Evolutionary conservation across 2,329 filamentous ascomycete genomes (phyloP), one percentile per base, ranked within the genome.

Genomic region (Aspergillus sp.): DNA sequence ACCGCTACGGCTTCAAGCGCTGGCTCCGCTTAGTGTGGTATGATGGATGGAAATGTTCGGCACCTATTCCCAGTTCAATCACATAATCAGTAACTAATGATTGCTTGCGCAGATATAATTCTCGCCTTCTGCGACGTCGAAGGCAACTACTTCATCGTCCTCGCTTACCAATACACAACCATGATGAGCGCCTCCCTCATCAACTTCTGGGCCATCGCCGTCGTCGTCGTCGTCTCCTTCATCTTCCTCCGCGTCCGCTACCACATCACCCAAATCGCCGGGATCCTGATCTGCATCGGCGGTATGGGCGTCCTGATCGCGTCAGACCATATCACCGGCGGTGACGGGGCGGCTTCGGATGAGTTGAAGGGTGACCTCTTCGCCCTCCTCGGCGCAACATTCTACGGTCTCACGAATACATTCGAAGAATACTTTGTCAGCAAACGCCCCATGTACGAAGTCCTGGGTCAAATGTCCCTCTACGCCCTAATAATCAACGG

Each of bases 161-260:
- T 96, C 44, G 93, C 91, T 4, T 98, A 97, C 74, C 80, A 86
- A 50, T 84, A 94, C 75, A 95, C 91, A 47, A 96, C 90, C 61
- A 85, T 96, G 59, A 79, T 97, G 43, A 93, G 86, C 17, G 90
- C 90, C 13, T 90, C 97, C 76, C 80, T 98, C 45, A 89, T 98
- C 73, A 96, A 96, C 77, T 97, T 97, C 74, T 97, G 91, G 91
- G 88, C 90, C 59, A 97, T 98, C 57, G 88, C 95, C 44, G 84
- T 91, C 53, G 93, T 98, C 19, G 89, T 97, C 17, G 64, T 86
- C 52, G 73, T 96, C 55, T 95, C 89, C 23, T 90, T 95, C 71
- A 56, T 84, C 54, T 76, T 96, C 59, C 81, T 98, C 49, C 80
- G 78, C 57, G 93, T 98, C 41, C 87, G 93, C 60, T 98, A 98